phyloP scores from a whole-genome alignment of 805 yeast genomes.

The Hyphopichia homilentoma region DNA sequence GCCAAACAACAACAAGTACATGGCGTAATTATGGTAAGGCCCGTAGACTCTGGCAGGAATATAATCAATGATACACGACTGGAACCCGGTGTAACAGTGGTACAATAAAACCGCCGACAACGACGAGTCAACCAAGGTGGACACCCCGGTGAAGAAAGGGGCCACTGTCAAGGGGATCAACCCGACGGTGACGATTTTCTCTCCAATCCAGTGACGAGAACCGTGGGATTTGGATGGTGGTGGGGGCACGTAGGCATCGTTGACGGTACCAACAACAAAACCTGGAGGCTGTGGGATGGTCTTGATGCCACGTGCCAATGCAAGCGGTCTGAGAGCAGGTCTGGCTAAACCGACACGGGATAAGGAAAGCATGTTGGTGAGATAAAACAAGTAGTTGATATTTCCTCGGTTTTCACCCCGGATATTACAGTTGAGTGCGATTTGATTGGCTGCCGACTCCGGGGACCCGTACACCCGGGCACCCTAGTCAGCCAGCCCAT shows the following conservation, averaged over 20 bases:
- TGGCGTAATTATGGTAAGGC: constrained; percentile 55
- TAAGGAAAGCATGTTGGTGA: constrained; percentile 18
- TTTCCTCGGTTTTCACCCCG: constrained; percentile 11
- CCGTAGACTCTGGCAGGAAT: constrained; percentile 76
- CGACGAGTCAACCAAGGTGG: constrained; percentile 53
- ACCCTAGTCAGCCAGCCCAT: too few species aligned
- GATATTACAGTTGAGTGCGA: constrained; percentile 8
- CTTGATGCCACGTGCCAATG: constrained; percentile 34
- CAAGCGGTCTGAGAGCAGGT: constrained; percentile 5
- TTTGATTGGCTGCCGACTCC: constrained; percentile 10
- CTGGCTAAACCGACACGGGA: constrained; percentile 28
- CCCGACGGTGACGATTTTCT: constrained; percentile 56
- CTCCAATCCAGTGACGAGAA: constrained; percentile 71
- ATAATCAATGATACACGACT: constrained; percentile 74
- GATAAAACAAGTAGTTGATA: neutral
- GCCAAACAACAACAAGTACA: constrained; percentile 59
- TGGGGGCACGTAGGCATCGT: constrained; percentile 67
- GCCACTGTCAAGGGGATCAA: constrained; percentile 61
- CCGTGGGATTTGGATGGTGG: constrained; percentile 56
- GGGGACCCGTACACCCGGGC: too few species aligned
- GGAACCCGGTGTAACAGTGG: constrained; percentile 71
- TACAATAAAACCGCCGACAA: constrained; percentile 53
- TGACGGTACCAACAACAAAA: constrained; percentile 63
- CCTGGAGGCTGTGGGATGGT: constrained; percentile 72
- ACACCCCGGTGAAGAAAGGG: constrained; percentile 55